These are phyloP conservation scores for Dendrothele bispora DNA, from an alignment of 768 basidiomycete species.

Conservation along the genomic window DNA sequence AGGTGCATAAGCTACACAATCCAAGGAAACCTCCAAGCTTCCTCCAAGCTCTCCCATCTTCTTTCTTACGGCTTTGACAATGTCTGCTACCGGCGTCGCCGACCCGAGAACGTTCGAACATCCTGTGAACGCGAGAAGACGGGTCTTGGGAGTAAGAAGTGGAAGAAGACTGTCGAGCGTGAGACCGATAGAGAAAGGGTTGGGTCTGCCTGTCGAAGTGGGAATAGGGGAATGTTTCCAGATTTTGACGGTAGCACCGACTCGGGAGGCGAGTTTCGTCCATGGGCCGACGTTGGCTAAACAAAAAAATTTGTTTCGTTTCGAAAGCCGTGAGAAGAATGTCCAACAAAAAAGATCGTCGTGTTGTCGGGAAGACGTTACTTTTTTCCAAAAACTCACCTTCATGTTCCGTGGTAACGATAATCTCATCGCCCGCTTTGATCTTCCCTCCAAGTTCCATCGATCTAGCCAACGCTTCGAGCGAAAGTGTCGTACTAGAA, in stretches of 20 bases:
- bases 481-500: slow-evolving; percentile 62
- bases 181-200: slow-evolving; percentile 65
- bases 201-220: slow-evolving; percentile 45
- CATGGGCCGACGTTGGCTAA: slow-evolving; percentile 75
- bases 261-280: slow-evolving; percentile 68
- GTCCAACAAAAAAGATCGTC: too few relatives aligned
- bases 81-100: slow-evolving; percentile 57
- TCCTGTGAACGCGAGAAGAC: slow-evolving; percentile 71
- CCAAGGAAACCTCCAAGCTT: slow-evolving; percentile 68
- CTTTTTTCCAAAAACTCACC: too few relatives aligned
- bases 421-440: slow-evolving; percentile 65
- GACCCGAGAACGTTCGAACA: slow-evolving; percentile 78
- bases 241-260: slow-evolving; percentile 52
- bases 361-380: too few relatives aligned
- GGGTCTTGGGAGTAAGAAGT: slow-evolving; percentile 63
- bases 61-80: slow-evolving; percentile 49
- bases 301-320: not conserved
- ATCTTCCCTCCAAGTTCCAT: slow-evolving; percentile 59
- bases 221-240: too few relatives aligned
- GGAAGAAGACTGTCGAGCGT: slow-evolving; percentile 57
- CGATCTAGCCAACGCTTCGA: slow-evolving; percentile 70
- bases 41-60: slow-evolving; percentile 50
- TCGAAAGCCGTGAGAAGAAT: too few relatives aligned
- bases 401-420: slow-evolving; percentile 81
- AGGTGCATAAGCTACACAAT: slow-evolving; percentile 80